Evolutionary conservation across 352 stramenopile genomes (phyloP), one percentile per base, ranked within the genome.

Genomic region (Blastocystis hominis): DNA sequence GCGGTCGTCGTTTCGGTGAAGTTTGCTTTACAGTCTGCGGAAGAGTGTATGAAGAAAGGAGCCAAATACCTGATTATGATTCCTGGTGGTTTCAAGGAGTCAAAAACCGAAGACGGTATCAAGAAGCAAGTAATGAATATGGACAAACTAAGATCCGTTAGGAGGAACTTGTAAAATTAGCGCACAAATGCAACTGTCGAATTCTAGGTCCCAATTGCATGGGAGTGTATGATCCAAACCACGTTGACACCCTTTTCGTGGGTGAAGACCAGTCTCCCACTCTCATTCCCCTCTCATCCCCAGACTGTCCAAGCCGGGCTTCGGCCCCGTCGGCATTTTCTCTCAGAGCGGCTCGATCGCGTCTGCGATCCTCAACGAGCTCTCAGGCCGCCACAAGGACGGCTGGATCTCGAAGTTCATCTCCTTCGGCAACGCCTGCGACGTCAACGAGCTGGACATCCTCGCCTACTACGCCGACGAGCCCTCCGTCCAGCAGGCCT

Each of bases 331-430:
- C 2, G 77, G 77, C 7, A 78, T 75, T 53, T 87, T 78, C 47
- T 87, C 77, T 24, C 77, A 87, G 44, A 78, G 62, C 3, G 77
- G 77, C 20, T 55, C 77, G 6, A 55, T 87, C 42, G 77, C 62
- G 24, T 87, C 62, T 9, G 62, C 62, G 10, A 75, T 87, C 36
- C 53, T 87, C 3, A 87, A 87, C 77, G 62, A 87, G 56, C 20
- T 87, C 17, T 40, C 77, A 30, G 77, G 77, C 46, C 47, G 66
- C 3, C 24, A 68, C 53, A 50, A 78, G 24, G 77, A 87, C 47
- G 62, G 62, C 47, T 87, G 77, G 77, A 78, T 87, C 42, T 87
- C 77, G 42, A 87, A 87, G 50, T 87, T 87, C 55, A 75, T 87
- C 36, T 76, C 56, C 55, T 75, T 87, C 53, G 77, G 77, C 30